These are phyloP conservation scores for Fistulifera solaris DNA, from an alignment of 108 stramenopile species.

Conservation along the genomic window DNA sequence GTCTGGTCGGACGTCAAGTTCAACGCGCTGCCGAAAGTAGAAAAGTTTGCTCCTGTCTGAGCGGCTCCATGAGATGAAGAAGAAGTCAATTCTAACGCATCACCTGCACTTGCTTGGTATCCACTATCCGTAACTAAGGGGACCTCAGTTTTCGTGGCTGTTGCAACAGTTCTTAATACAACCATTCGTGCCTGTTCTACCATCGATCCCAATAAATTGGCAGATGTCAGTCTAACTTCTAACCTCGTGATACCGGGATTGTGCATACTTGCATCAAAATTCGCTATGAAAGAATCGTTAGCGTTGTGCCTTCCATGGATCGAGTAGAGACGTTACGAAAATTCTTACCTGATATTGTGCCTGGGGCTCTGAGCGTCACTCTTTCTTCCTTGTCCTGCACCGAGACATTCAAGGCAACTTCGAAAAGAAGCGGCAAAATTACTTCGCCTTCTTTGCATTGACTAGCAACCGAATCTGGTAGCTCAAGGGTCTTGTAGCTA, in stretches of 20 bases:
- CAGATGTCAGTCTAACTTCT: constrained; percentile 35
- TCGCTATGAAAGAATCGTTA: not conserved
- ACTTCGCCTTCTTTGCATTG: constrained; percentile 39
- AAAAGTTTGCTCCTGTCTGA: not conserved
- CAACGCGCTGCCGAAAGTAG: constrained; percentile 26
- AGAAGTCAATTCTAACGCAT: not conserved
- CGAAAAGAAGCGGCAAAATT: constrained; percentile 42
- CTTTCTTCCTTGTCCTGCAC: constrained; percentile 27
- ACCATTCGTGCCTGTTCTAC: constrained; percentile 52
- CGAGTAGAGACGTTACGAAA: constrained; percentile 1
- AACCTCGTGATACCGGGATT: constrained; percentile 22
- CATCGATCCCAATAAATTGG: constrained; percentile 37
- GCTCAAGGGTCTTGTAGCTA: constrained; percentile 25
- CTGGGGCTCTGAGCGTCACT: constrained; percentile 42
- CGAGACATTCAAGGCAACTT: constrained; percentile 25
- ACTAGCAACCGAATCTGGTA: constrained; percentile 24
- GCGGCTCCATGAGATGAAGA: not conserved
- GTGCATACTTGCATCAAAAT: constrained; percentile 16
- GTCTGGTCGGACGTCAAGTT: constrained; percentile 14
- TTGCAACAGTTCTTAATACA: constrained; percentile 52
- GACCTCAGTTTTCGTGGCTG: constrained; percentile 29
- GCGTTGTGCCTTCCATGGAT: not conserved
- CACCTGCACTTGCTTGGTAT: constrained; percentile 2
- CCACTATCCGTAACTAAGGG: not conserved
- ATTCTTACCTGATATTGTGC: constrained; percentile 47